Evolutionary conservation across 352 stramenopile species (phyloP), one percentile per base, ranked within the genome.

Genomic region (Plasmopara viticola): DNA sequence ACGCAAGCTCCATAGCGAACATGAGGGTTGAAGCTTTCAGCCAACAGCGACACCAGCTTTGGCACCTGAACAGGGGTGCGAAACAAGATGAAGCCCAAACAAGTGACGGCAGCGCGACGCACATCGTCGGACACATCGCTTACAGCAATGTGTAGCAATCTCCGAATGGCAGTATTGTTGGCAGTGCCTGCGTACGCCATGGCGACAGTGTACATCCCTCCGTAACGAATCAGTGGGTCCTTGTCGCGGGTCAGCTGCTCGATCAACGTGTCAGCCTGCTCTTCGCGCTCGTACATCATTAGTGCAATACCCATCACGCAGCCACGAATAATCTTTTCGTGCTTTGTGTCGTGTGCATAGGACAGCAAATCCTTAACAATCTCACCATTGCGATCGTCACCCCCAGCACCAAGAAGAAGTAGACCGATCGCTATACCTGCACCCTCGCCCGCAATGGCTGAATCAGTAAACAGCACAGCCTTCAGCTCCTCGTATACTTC

Each of bases 311-410:
- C 95, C 77, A 99, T 96, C 28, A 97, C 89, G 53, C 98, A 94
- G 25, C 96, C 97, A 33, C 96, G 94, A 59, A 99, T 99, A 62
- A 99, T 99, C 70, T 99, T 99, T 72, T 99, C 97, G 77, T 99
- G 97, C 54, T 98, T 93, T 12, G 96, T 99, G 60, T 99, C 95
- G 58, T 98, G 87, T 14, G 96, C 92, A 64, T 99, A 99, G 34
- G 92, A 90, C n/a, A 98, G 73, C 51, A 99, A 70, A 55, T 99
- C 94, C 55, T 90, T 94, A 25, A 94, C 63, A 43, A 93, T 90
- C 18, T 91, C 80, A 31, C 76, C 77, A 46, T 88, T 85, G 37
- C 74, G 78, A 52, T 83, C 86, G 44, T 95, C 83, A 44, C 86
- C 82, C 33, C 95, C 95, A 49, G 84, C 91, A n/a, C 97, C 96